phyloP scores from a whole-genome alignment of 176 grass and related monocot species.

The Lolium multiflorum region DNA sequence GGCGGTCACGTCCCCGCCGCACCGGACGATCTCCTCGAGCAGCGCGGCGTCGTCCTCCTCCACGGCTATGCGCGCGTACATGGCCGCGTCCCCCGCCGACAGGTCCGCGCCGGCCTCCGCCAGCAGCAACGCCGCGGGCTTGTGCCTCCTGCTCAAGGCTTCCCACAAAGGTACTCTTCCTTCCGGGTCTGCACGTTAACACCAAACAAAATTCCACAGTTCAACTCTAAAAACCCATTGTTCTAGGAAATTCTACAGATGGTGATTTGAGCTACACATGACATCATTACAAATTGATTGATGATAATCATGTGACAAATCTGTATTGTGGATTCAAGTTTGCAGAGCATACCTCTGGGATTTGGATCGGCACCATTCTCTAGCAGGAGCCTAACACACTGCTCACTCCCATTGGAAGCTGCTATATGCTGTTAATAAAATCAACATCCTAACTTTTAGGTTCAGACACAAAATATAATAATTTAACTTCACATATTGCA shows the following conservation, averaged over 20 bases:
- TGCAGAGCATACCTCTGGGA: conserved; percentile 52
- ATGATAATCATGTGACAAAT: neutral
- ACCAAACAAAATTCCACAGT: neutral
- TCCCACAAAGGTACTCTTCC: conserved; percentile 83
- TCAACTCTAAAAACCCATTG: neutral
- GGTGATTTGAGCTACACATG: neutral
- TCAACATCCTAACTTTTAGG: neutral
- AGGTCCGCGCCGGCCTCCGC: conserved; percentile 55
- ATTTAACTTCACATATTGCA: neutral
- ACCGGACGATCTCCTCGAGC: conserved; percentile 56
- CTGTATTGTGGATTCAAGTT: neutral
- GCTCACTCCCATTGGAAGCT: conserved; percentile 68
- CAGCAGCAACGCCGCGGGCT: conserved; percentile 49
- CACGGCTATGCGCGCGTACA: conserved; percentile 56
- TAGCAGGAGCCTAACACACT: conserved; percentile 61
- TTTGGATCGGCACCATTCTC: conserved; percentile 72
- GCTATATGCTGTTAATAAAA: conserved; percentile 66
- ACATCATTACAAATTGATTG: neutral
- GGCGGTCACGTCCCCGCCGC: conserved; percentile 55
- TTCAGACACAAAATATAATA: neutral
- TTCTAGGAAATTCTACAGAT: neutral
- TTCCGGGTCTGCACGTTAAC: conserved; percentile 50
- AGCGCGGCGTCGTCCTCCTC: conserved; percentile 54
- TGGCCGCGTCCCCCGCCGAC: conserved; percentile 45
- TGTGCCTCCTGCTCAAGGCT: conserved; percentile 57